Evolutionary conservation across 202 grass and related monocot genomes (phyloP), one percentile per base, ranked within the genome.

Genomic region (Miscanthus sacchariflorus): DNA sequence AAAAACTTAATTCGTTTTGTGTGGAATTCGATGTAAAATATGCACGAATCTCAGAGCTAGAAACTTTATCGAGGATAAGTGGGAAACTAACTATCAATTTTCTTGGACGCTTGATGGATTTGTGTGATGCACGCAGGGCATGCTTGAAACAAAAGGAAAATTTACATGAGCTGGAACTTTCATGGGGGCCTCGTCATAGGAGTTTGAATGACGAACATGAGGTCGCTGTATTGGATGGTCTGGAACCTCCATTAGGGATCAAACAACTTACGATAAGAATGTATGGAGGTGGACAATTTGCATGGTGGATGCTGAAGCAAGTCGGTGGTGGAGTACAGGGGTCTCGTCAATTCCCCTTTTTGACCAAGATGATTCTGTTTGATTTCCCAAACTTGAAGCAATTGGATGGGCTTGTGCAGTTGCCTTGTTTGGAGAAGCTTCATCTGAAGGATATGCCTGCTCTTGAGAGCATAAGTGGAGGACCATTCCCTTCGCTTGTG

Each of bases 261-360:
- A 3, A 68, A 24, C 5, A 0, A 1, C 23, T 68, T n/a, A 0
- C 0, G 0, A 19, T 81, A 5, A 0, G 0, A 1, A 0, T 0
- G 30, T 88, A 69, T 68, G 38, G 1, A 5, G 69, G 78, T 15
- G 0, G 0, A 12, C 17, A 45, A 6, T 76, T 2, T 0, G 17
- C 86, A 35, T 6, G 3, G 5, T 88, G 86, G 86, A 88, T 88
- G 58, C 40, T 66, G 70, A 33, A 35, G 40, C 63, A 49, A 81
- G 15, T 4, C 12, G 7, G 6, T 66, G 38, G 5, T 12, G 1
- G 5, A 2, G 11, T 13, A 30, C 25, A 43, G 5, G 19, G 39
- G 48, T 6, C 27, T 13, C 13, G 4, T 27, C 8, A 1, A 35
- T 81, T 80, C n/a, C 23, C n/a, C 15, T 28, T 6, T 43, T 80